Base-by-base conservation (phyloP, 2,329 filamentous ascomycete genomes). In the Fusarium nelsonii region DNA sequence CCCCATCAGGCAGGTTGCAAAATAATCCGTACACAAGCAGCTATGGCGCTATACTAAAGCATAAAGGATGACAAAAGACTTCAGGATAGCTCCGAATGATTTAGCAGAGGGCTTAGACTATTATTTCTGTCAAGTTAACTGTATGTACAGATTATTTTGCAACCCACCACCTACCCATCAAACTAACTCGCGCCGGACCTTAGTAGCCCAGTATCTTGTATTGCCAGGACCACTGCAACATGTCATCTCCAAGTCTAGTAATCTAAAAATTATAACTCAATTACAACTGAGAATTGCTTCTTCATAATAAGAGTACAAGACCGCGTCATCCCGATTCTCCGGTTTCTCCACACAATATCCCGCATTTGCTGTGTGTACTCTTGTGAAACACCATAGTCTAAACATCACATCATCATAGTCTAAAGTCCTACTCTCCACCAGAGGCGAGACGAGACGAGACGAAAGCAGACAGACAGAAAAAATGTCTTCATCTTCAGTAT, bases 321-420 rank as follows among this genome's bases (percentile, higher is more conserved):
- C 36, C 37, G 50, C 58, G 37, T 63, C 60, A 40, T 49, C 18
- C 60, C 50, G 60, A 37, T 44, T 49, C 5, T 45, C 60, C 59
- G 60, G 61, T 34, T 54, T 66, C 48, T 54, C 53, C 59, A 60
- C 65, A 51, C 50, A 53, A 68, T 68, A 58, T 63, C 65, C 60
- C 61, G 33, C 60, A 45, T n/a, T 45, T 14, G 16, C 16, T 33
- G 14, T 23, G 23, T 23, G 23, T 32, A 40, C 16, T 43, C 33
- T 40, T 41, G 45, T 57, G 54, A 52, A 58, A 59, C 55, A 44
- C 48, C 26, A 39, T 14, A 23, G 30, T 58, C 48, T 40, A 48
- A 51, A 54, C 45, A 58, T 70, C 54, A 37, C 51, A 46, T 33
- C 43, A 61, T 58, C 58, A 58, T 52, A 56, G 23, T 37, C 34